Evolutionary conservation across 2,329 filamentous ascomycete genomes (phyloP).

Genomic region (Fusarium falciforme): DNA sequence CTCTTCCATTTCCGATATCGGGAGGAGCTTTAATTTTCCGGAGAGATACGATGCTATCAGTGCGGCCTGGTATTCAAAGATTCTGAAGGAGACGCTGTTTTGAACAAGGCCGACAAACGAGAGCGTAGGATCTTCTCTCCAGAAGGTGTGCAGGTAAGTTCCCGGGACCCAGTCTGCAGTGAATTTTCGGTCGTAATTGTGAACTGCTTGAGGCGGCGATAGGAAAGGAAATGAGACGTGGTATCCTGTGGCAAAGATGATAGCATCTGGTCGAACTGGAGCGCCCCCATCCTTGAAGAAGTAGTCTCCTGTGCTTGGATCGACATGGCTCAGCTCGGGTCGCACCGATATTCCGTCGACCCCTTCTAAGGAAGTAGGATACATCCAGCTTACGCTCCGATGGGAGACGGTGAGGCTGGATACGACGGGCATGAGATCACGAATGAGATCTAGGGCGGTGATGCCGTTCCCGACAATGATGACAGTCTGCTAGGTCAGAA

Average conservation of each 20-base stretch:
- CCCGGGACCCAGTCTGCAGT: constrained; percentile 17
- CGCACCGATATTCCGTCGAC: constrained; percentile 41
- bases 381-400: constrained; percentile 1
- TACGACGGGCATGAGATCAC: constrained; percentile 1
- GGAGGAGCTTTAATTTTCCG: background rate
- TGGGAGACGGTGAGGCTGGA: constrained; percentile 2
- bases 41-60: background rate
- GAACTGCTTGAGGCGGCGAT: constrained; percentile 7
- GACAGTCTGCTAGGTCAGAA: constrained; percentile 53
- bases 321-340: constrained; percentile 12
- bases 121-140: constrained; percentile 19
- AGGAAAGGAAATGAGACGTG: constrained; percentile 22
- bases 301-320: constrained; percentile 10
- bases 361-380: background rate
- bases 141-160: constrained; percentile 24
- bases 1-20: background rate
- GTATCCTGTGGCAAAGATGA: constrained; percentile 29
- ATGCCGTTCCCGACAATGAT: constrained; percentile 66
- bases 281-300: constrained; percentile 13
- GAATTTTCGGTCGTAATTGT: constrained; percentile 1
- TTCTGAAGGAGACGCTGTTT: constrained; percentile 5
- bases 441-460: constrained; percentile 61
- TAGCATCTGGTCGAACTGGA: constrained; percentile 10
- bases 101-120: constrained; percentile 20
- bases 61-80: constrained; percentile 6